phyloP scores from a whole-genome alignment of 1,139 yeast genomes.

The Suhomyces anneliseae region DNA sequence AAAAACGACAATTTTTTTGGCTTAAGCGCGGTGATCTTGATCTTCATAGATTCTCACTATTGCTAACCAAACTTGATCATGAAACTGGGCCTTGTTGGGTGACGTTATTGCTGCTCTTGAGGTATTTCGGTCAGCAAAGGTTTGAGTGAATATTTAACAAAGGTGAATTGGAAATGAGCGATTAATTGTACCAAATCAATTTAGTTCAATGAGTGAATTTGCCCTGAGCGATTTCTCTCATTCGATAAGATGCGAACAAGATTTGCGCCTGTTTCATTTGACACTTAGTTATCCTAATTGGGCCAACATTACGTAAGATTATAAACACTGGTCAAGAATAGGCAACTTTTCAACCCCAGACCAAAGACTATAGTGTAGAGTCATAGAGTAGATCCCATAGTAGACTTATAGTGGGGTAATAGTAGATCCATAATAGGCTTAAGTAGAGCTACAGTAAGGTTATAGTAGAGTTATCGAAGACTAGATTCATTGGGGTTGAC shows the following conservation, averaged over 20 bases:
- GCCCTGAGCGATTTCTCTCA: background rate
- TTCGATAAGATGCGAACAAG: background rate
- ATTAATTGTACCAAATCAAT: background rate
- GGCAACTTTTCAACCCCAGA: background rate
- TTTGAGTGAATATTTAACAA: background rate
- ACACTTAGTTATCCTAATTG: background rate
- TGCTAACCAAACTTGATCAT: background rate
- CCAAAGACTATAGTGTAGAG: too few relatives aligned
- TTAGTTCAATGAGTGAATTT: too few relatives aligned
- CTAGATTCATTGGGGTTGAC: too few relatives aligned
- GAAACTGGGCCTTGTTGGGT: background rate
- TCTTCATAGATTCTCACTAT: too few relatives aligned
- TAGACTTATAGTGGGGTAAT: too few relatives aligned
- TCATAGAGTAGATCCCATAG: too few relatives aligned
- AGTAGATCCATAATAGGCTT: too few relatives aligned
- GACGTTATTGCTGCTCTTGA: background rate
- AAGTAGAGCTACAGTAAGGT: too few relatives aligned
- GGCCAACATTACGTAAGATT: background rate
- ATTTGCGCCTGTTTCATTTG: background rate
- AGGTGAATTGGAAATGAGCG: too few relatives aligned
- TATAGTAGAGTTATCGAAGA: too few relatives aligned
- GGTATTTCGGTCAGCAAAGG: background rate
- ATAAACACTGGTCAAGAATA: background rate
- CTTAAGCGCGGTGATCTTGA: background rate
- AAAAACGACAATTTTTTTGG: background rate